Percentiles rank a stretch among this genome's conserved stretches.
Conservation (phyloP, 2,329 filamentous ascomycete genomes). For the Monilinia fructigena region DNA sequence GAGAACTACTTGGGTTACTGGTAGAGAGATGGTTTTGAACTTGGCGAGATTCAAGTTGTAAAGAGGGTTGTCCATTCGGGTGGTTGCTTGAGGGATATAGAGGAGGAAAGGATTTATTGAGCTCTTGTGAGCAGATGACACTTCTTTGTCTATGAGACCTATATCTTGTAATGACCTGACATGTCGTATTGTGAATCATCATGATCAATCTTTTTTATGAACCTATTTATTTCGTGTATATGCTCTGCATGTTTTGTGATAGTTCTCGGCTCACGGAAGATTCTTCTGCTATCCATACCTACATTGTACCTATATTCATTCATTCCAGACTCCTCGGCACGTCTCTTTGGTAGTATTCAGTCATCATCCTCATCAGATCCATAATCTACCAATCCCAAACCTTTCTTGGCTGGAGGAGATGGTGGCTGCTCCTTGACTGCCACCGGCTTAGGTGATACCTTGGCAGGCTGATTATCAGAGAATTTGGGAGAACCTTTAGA, state of each 20-base stretch:
- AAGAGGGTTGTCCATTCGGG: background rate
- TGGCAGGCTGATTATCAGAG: background rate
- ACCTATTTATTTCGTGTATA: background rate
- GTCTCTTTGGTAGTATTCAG: background rate
- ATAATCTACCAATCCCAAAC: slow-evolving; percentile 53
- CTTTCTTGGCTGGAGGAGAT: slow-evolving; percentile 32
- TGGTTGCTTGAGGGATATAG: background rate
- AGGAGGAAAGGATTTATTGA: slow-evolving; percentile 6
- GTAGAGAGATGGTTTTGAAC: slow-evolving; percentile 72
- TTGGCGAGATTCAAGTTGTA: slow-evolving; percentile 48
- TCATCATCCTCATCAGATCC: slow-evolving; percentile 53
- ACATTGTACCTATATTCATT: background rate
- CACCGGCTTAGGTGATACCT: slow-evolving; percentile 1
- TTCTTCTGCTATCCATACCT: background rate
- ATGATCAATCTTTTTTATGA: background rate
- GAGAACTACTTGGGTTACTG: slow-evolving; percentile 74
- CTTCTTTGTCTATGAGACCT: slow-evolving; percentile 16
- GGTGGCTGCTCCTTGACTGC: slow-evolving; percentile 22
- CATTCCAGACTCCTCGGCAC: background rate
- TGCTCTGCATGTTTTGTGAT: background rate
- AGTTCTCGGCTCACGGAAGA: background rate
- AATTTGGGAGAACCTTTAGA: slow-evolving; percentile 4
- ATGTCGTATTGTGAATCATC: background rate
- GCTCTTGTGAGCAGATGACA: slow-evolving; percentile 1
- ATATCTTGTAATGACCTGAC: background rate